Conservation (phyloP, 2,329 filamentous ascomycete genomes). For the Didymella lethalis region DNA sequence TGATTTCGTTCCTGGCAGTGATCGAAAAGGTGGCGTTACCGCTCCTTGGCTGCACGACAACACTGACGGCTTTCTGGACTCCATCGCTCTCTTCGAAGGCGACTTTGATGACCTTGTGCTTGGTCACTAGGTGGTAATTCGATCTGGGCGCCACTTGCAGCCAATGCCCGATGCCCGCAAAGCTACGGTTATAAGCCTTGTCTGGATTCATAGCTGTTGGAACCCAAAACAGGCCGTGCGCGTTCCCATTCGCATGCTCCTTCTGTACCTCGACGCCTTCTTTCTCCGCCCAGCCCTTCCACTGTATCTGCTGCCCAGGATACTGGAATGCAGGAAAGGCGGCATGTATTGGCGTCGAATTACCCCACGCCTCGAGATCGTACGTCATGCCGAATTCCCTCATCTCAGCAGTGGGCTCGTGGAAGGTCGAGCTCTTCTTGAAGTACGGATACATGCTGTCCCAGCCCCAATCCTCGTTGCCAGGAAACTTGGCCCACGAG, state of each 20-base stretch:
- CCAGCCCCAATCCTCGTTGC: constrained; percentile 9
- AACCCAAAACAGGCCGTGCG: constrained; percentile 11
- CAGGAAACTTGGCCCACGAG: constrained; percentile 4
- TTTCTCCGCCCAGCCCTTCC: constrained; percentile 10
- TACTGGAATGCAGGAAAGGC: constrained; percentile 20
- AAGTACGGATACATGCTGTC: constrained; percentile 14
- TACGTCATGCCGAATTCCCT: constrained; percentile 27
- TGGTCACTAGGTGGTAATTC: constrained; percentile 43
- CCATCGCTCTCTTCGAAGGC: constrained; percentile 18
- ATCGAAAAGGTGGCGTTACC: constrained; percentile 13
- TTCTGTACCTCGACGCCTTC: constrained; percentile 1
- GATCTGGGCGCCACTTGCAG: constrained; percentile 30
- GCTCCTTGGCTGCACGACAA: constrained; percentile 24
- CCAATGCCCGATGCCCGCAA: constrained; percentile 40
- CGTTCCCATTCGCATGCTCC: constrained; percentile 6
- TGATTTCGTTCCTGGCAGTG: constrained; percentile 56
- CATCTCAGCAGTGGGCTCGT: constrained; percentile 20
- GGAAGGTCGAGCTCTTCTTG: constrained; percentile 23
- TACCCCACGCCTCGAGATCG: constrained; percentile 23
- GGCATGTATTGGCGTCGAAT: constrained; percentile 14
- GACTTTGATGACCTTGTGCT: constrained; percentile 29
- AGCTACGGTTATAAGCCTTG: constrained; percentile 40
- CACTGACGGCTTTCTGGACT: constrained; percentile 26
- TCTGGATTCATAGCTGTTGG: constrained; percentile 29
- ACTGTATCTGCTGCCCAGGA: constrained; percentile 23